A percentile compares a stretch with the other conserved stretches of the same genome.
phyloP scores from a whole-genome alignment of 176 grass and related monocot genomes.

The Puccinellia tenuiflora region DNA sequence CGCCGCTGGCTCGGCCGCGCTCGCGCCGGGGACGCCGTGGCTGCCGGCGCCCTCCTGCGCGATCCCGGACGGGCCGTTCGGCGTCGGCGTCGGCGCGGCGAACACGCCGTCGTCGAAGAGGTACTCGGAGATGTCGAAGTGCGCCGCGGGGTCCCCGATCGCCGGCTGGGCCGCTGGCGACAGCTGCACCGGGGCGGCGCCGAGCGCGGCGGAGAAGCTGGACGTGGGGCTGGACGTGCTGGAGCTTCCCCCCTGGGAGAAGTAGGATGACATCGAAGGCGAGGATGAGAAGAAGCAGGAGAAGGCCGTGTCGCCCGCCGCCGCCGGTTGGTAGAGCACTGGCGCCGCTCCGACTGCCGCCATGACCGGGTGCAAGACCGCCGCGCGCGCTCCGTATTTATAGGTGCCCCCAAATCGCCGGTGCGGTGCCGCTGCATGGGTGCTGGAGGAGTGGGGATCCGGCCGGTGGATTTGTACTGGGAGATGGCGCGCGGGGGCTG shows the following conservation, averaged over 20 bases:
- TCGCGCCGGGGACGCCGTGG: background rate
- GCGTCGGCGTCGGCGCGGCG: background rate
- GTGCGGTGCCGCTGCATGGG: conserved; percentile 25
- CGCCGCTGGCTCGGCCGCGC: conserved; percentile 13
- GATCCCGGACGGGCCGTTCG: background rate
- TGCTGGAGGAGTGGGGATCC: background rate
- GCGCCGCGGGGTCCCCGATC: background rate
- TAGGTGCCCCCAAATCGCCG: conserved; percentile 19
- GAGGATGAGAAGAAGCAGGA: background rate
- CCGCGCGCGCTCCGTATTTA: conserved; percentile 39
- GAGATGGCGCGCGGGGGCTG: background rate
- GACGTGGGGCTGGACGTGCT: conserved; percentile 37
- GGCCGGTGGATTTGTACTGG: conserved; percentile 32
- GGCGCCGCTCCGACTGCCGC: conserved; percentile 46
- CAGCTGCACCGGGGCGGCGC: background rate
- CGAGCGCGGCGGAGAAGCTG: conserved; percentile 48
- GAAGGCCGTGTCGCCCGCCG: conserved; percentile 3
- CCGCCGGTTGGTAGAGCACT: conserved; percentile 46
- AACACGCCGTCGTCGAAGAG: conserved; percentile 39
- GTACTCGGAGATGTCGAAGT: conserved; percentile 70
- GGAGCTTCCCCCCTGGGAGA: conserved; percentile 32
- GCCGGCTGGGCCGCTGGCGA: background rate
- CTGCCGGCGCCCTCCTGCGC: background rate
- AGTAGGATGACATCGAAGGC: conserved; percentile 39
- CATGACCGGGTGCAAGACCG: conserved; percentile 34